phyloP scores from a whole-genome alignment of 352 stramenopile genomes.

The Phytophthora vignae region DNA sequence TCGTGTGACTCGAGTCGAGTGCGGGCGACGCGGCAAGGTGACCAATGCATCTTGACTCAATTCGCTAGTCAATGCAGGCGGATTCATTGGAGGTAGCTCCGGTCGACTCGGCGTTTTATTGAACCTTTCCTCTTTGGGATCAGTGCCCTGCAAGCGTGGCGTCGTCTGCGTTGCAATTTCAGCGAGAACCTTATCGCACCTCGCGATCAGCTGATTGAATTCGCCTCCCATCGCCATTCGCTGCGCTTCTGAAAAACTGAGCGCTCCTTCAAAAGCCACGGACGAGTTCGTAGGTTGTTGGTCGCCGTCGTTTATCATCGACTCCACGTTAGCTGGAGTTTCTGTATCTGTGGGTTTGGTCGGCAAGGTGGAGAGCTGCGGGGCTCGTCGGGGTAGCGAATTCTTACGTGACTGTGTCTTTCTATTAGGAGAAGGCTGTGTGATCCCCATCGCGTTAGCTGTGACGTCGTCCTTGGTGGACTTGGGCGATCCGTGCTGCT shows the following conservation, averaged over 20 bases:
- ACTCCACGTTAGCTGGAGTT: neutral
- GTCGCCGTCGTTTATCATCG: neutral
- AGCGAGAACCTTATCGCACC: conserved; percentile 10
- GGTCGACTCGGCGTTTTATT: neutral
- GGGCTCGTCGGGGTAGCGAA: conserved; percentile 16
- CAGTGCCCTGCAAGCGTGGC: conserved; percentile 12
- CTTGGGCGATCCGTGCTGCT: neutral
- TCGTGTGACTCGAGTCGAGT: conserved; percentile 20
- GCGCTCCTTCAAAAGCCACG: conserved; percentile 42
- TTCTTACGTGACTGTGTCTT: conserved; percentile 14
- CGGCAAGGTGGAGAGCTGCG: conserved; percentile 23
- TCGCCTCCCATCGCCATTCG: conserved; percentile 33
- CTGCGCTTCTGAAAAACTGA: conserved; percentile 54
- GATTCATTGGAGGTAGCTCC: conserved; percentile 11
- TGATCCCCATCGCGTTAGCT: neutral
- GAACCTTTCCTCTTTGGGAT: neutral
- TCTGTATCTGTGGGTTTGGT: conserved; percentile 6
- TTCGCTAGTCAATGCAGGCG: neutral
- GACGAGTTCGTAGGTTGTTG: neutral
- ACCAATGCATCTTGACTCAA: conserved; percentile 10
- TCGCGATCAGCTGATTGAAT: conserved; percentile 21
- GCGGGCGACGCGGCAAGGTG: conserved; percentile 27
- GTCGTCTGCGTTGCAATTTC: conserved; percentile 34
- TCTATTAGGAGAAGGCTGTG: conserved; percentile 2
- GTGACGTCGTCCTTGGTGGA: neutral